phyloP scores from a whole-genome alignment of 371 early-diverging fungal species.

The Mucor irregularis region DNA sequence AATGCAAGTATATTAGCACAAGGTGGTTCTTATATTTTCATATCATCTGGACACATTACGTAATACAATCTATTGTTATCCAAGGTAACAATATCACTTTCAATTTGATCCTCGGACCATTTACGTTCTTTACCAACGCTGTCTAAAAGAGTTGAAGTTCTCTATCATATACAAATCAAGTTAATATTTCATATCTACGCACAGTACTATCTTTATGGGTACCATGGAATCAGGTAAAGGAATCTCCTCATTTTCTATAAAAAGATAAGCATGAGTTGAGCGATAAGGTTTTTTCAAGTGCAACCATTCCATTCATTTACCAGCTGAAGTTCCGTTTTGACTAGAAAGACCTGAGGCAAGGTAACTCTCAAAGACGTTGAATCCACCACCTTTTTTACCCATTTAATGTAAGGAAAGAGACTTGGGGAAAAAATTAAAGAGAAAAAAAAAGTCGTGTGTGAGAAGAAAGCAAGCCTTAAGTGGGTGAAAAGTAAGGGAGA shows the following conservation, averaged over 20 bases:
- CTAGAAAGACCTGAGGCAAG: conserved; percentile 22
- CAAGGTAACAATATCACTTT: conserved; percentile 51
- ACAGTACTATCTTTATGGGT: not conserved
- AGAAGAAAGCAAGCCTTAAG: no score
- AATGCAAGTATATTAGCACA: not conserved
- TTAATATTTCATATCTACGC: no score
- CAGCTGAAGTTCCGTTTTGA: not conserved
- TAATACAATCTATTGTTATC: conserved; percentile 57
- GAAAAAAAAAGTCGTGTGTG: conserved; percentile 1
- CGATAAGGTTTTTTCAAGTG: no score
- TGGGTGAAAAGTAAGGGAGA: no score
- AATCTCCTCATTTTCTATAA: conserved; percentile 16
- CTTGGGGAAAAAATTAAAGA: conserved; percentile 2
- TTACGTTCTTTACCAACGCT: conserved; percentile 62
- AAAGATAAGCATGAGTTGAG: not conserved
- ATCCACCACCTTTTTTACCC: conserved; percentile 26
- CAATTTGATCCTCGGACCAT: conserved; percentile 62
- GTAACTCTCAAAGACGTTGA: conserved; percentile 27
- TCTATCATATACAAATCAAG: conserved; percentile 26
- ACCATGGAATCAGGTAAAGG: conserved; percentile 38
- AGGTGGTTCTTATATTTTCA: not conserved
- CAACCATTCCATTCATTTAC: not conserved
- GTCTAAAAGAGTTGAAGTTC: conserved; percentile 62
- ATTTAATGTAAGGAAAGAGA: conserved; percentile 14
- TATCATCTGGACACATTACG: conserved; percentile 30